A percentile compares a stretch with the other conserved stretches of the same genome.
These are phyloP conservation scores for Clavispora phyllophila DNA, from an alignment of 805 yeast species.

Conservation along the genomic window DNA sequence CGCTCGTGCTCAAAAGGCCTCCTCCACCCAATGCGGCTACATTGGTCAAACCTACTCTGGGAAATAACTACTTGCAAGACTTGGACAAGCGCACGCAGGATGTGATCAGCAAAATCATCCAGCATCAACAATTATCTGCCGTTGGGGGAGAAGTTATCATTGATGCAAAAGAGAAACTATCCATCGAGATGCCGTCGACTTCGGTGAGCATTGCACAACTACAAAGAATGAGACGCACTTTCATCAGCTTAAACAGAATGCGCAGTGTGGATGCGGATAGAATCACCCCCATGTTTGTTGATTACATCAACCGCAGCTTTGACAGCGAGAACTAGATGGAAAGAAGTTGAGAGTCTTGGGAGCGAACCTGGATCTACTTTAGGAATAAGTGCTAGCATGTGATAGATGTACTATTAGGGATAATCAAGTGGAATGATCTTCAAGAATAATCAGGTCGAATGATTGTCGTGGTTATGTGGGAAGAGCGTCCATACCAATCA, in stretches of 20 bases:
- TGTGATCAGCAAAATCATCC: slow-evolving; percentile 58
- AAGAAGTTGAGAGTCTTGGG: too few relatives aligned
- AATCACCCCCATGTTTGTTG: slow-evolving; percentile 69
- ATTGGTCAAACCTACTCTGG: slow-evolving; percentile 70
- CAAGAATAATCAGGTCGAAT: too few relatives aligned
- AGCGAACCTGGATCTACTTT: too few relatives aligned
- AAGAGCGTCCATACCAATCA: too few relatives aligned
- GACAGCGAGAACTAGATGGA: slow-evolving; percentile 14
- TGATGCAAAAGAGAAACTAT: slow-evolving; percentile 37
- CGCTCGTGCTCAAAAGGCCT: slow-evolving; percentile 54
- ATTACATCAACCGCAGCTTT: slow-evolving; percentile 65
- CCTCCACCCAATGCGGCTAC: slow-evolving; percentile 85
- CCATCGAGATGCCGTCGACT: slow-evolving; percentile 58
- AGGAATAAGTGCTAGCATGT: too few relatives aligned
- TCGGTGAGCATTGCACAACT: slow-evolving; percentile 68
- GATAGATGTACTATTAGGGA: too few relatives aligned
- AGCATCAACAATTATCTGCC: slow-evolving; percentile 50
- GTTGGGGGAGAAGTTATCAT: slow-evolving; percentile 49
- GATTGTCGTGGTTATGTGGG: too few relatives aligned
- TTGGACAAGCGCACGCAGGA: slow-evolving; percentile 67
- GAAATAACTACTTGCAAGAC: slow-evolving; percentile 70
- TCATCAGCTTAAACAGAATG: slow-evolving; percentile 74
- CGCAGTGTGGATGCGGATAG: slow-evolving; percentile 66
- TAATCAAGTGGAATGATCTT: too few relatives aligned
- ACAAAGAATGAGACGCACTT: slow-evolving; percentile 80